These are phyloP conservation scores for Zygotorulaspora florentina DNA, from an alignment of 805 yeast genomes.

Conservation along the genomic window DNA sequence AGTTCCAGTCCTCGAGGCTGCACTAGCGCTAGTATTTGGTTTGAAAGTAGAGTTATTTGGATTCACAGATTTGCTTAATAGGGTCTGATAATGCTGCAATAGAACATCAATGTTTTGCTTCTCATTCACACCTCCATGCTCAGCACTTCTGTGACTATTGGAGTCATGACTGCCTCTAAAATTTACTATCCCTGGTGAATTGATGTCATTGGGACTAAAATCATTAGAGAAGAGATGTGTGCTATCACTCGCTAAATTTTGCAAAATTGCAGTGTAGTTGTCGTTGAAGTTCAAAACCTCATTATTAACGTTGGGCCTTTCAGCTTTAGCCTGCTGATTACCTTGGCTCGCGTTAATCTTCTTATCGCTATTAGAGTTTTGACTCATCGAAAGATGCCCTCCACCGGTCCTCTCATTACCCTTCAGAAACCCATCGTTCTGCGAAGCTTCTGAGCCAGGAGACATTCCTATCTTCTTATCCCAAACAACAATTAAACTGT, in stretches of 20 bases:
- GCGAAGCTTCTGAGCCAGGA: slow-evolving; percentile 5
- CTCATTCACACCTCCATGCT: slow-evolving; percentile 7
- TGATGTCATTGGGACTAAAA: slow-evolving; percentile 5
- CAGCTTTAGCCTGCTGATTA: neutral
- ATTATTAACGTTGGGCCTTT: slow-evolving; percentile 14
- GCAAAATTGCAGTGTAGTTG: slow-evolving; percentile 25
- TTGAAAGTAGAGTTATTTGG: neutral
- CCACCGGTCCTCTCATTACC: neutral
- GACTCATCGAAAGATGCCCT: neutral
- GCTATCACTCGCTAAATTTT: slow-evolving; percentile 22
- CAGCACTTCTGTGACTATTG: neutral
- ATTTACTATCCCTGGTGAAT: neutral
- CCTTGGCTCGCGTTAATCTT: neutral
- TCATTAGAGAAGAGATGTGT: slow-evolving; percentile 7
- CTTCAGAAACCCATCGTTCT: slow-evolving; percentile 2
- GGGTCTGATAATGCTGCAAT: slow-evolving; percentile 30
- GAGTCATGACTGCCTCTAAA: slow-evolving; percentile 3
- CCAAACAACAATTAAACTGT: neutral
- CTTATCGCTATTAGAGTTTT: neutral
- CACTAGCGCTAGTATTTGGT: neutral
- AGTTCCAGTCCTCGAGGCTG: slow-evolving; percentile 2
- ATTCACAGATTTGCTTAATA: slow-evolving; percentile 19
- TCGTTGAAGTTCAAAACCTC: slow-evolving; percentile 26
- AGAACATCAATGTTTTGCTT: slow-evolving; percentile 27
- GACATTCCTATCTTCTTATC: slow-evolving; percentile 6